phyloP scores from a whole-genome alignment of 2,329 filamentous ascomycete genomes.

The Verticillium klebahnii region DNA sequence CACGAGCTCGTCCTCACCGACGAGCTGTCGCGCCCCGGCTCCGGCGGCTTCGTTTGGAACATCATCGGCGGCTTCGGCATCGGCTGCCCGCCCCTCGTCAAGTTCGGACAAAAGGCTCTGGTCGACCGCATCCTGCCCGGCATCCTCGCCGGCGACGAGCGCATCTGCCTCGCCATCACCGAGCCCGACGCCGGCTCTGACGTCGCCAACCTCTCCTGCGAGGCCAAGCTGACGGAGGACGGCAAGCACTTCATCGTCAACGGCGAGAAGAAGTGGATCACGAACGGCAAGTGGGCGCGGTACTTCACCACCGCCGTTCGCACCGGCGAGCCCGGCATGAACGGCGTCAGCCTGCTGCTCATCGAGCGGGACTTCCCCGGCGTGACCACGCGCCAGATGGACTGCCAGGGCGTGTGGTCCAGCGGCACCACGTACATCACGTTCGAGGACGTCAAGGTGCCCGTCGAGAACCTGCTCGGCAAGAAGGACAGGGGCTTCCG shows the following conservation, averaged over 20 bases:
- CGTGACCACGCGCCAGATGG: conserved; percentile 91
- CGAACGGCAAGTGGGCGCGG: conserved; percentile 86
- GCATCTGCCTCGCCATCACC: conserved; percentile 95
- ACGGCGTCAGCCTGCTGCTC: conserved; percentile 82
- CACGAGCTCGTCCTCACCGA: conserved; percentile 96
- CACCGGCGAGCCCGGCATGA: conserved; percentile 86
- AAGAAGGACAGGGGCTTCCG: conserved; percentile 98
- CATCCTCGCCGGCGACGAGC: conserved; percentile 88
- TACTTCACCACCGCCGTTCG: conserved; percentile 98
- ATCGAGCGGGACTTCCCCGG: conserved; percentile 83
- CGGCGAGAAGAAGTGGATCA: conserved; percentile 99
- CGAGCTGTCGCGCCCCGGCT: conserved; percentile 83
- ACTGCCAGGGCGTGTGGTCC: conserved; percentile 96
- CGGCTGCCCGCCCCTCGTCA: conserved; percentile 84
- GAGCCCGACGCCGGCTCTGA: conserved; percentile 94
- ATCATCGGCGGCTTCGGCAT: conserved; percentile 96
- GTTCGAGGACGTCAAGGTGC: conserved; percentile 98
- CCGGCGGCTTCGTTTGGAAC: conserved; percentile 95
- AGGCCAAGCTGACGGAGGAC: conserved; percentile 90
- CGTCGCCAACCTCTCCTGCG: conserved; percentile 91
- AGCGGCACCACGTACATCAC: conserved; percentile 95
- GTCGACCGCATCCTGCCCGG: conserved; percentile 84
- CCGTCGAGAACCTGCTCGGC: conserved; percentile 96
- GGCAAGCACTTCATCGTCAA: conserved; percentile 99
- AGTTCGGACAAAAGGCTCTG: conserved; percentile 82